Evolutionary conservation across 1,284 basidiomycete genomes (phyloP), one percentile per base, ranked within the genome.

Genomic region (Heterobasidion irregulare): DNA sequence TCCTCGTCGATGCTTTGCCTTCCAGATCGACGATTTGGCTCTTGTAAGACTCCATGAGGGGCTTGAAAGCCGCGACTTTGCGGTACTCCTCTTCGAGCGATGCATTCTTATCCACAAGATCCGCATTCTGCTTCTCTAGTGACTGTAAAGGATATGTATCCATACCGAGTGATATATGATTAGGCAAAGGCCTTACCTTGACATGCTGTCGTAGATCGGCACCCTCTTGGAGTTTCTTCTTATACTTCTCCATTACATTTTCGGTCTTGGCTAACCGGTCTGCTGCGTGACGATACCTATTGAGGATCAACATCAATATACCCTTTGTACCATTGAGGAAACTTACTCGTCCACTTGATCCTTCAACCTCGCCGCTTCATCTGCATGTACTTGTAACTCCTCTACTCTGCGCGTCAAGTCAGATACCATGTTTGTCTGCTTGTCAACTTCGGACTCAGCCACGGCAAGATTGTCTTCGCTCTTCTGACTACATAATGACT

Each of bases 181-280:
- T 15, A 34, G n/a, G n/a, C 26, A n/a, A n/a, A 36, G 10, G n/a
- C 61, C 73, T 43, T 61, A 90, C 92, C 74, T 93, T 93, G 65
- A 97, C 79, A 62, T 89, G 84, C 59, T 93, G 83, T 26, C 92
- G 84, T 44, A 96, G 77, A 63, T 95, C 92, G 2, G 91, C 92
- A 4, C 88, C 84, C 67, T 98, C 96, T 64, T 98, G 96, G 4
- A 98, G 79, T 72, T 98, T 98, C 79, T 94, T 96, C 76, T 96
- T 96, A 74, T 98, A 97, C 70, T 98, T 99, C 70, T 98, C 94
- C 79, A 98, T 93, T 36, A 96, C 94, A 64, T 96, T 96, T 69
- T 98, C 96, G 6, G 87, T 90, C 75, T 96, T 98, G 65, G 92
- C 88, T 36, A 94, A 74, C 59, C 86, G 90, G 63, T 98, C 96